A percentile compares a stretch with the other conserved stretches of the same genome.
phyloP scores from a whole-genome alignment of 177 flowering plant genomes.

The Vitis hybrid region DNA sequence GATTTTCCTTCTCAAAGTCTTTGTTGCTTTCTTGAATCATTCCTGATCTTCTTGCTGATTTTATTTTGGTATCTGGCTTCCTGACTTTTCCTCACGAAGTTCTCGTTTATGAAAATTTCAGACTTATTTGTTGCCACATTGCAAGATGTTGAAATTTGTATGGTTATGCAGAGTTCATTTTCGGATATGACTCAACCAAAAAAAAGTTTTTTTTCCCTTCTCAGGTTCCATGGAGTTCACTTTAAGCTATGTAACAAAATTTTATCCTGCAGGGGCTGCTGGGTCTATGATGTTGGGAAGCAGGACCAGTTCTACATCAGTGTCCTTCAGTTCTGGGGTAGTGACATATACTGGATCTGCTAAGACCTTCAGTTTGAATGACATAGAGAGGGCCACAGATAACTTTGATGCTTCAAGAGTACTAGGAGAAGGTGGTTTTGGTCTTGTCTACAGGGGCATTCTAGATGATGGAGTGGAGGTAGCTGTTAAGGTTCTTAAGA shows the following conservation, averaged over 20 bases:
- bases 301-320: constrained; percentile 31
- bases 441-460: constrained; percentile 58
- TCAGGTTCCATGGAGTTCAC: not conserved
- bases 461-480: constrained; percentile 57
- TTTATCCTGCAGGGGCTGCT: constrained; percentile 28
- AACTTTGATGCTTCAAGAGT: constrained; percentile 46
- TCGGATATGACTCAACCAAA: too few species aligned
- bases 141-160: not conserved
- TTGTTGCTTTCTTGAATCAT: not conserved
- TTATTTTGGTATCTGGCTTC: not conserved
- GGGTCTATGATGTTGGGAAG: constrained; percentile 27
- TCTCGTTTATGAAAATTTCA: not conserved
- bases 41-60: not conserved
- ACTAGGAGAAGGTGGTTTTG: constrained; percentile 79
- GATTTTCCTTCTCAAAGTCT: not conserved
- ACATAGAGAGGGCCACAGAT: constrained; percentile 55
- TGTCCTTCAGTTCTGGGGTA: constrained; percentile 36
- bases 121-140: not conserved
- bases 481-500: constrained; percentile 67
- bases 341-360: constrained; percentile 48
- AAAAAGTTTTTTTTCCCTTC: too few species aligned
- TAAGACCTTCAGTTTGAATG: constrained; percentile 41
- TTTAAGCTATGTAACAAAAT: not conserved
- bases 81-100: not conserved
- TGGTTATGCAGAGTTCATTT: not conserved